Base-by-base conservation (phyloP, 768 basidiomycete genomes). In the Agaricus bisporus region DNA sequence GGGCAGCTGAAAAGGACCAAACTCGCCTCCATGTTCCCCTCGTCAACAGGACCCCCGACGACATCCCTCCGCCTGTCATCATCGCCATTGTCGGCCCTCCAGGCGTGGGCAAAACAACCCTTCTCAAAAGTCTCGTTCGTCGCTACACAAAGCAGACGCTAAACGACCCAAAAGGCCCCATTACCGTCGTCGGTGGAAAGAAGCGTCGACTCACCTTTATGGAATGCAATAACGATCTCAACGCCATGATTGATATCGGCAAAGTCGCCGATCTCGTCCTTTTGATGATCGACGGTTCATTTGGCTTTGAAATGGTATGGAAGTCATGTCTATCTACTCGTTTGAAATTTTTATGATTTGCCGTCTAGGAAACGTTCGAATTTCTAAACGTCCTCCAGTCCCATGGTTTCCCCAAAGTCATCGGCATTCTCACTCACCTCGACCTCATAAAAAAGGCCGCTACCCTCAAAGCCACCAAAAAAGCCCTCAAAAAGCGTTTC, bases 391-490 rank as follows among this genome's bases (percentile, higher is more conserved):
- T 98, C 62, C 85, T 99, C 22, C 94, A 98, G 73, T 79, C 92
- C 0, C 97, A 99, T 65, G 97, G 97, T 29, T 95, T 99, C 67
- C 97, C 97, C 2, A 99, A 98, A 76, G 93, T 98, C 61, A 92
- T 99, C 57, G 95, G 97, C 52, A 71, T 99, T 54, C 87, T 99
- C 44, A 88, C 93, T 44, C 97, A 99, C 69, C 84, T 98, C 39
- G 97, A 98, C 69, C 86, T 99, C 59, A 89, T 99, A 60, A 97
- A 97, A 76, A 95, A 93, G 65, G 79, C 87, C 5, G 77, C 88
- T 0, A 85, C 85, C 3, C 83, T 98, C 38, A 88, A 86, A 54
- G 82, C 83, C 47, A 93, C 92, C 49, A 99, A 98, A 73, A 97
- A 97, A 63, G 73, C 85, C 0, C 81, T 99, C 37, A 99, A 99